Conservation (phyloP, 768 basidiomycete genomes). For the Leccinum olivaceopallidum region DNA sequence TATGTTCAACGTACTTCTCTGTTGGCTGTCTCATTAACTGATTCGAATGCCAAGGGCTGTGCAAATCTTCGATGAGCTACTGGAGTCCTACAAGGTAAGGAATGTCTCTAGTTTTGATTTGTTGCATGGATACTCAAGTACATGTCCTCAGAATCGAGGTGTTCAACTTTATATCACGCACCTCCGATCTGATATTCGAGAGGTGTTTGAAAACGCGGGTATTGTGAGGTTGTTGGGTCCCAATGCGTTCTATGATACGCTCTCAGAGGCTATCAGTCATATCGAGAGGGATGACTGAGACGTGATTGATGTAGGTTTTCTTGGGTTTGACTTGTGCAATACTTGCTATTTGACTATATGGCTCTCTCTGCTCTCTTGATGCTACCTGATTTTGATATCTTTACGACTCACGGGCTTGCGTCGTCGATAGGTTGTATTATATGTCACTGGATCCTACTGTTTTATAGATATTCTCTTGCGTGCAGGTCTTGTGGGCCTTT, state of each 20-base stretch:
- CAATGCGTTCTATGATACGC: conserved; percentile 45
- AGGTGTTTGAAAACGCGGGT: conserved; percentile 45
- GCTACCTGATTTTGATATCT: background rate
- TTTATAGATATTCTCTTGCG: background rate
- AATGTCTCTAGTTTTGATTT: background rate
- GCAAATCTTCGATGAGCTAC: conserved; percentile 79
- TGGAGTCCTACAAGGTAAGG: conserved; percentile 73
- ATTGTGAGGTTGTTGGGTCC: conserved; percentile 43
- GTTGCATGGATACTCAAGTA: background rate
- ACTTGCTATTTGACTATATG: background rate
- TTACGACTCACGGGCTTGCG: background rate
- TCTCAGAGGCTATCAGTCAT: conserved; percentile 42
- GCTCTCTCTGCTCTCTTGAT: background rate
- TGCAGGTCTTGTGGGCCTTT: background rate
- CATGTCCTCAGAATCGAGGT: conserved; percentile 38
- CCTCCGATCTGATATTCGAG: conserved; percentile 37
- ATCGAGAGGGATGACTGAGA: conserved; percentile 30
- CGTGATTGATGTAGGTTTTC: background rate
- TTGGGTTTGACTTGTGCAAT: background rate
- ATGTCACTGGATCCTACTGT: background rate
- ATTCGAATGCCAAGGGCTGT: conserved; percentile 54
- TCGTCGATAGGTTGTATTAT: background rate
- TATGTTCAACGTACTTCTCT: conserved; percentile 40
- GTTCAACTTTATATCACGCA: conserved; percentile 50
- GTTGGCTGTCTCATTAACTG: conserved; percentile 5